These are phyloP conservation scores for Pseudofabraea citricarpa DNA, from an alignment of 2,329 filamentous ascomycete species.

Conservation along the genomic window DNA sequence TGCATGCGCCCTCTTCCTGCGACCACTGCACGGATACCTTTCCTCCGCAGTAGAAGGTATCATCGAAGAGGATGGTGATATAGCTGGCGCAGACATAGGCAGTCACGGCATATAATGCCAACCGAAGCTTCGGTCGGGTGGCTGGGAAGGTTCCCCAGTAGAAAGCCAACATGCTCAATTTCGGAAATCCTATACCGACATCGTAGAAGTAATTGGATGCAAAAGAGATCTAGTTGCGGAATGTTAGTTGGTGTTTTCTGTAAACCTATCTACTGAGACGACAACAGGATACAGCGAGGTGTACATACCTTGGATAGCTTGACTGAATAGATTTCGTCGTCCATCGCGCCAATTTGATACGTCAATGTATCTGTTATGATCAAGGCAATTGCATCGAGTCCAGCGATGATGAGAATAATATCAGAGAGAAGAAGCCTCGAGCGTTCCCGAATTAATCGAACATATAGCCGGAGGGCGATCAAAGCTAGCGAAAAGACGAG, in stretches of 20 bases:
- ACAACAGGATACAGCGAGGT: background rate
- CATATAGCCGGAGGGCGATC: background rate
- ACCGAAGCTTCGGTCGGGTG: background rate
- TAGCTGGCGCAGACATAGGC: background rate
- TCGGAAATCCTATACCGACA: slow-evolving; percentile 2
- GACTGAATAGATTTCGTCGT: slow-evolving; percentile 1
- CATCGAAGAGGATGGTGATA: slow-evolving; percentile 1
- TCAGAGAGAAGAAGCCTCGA: background rate
- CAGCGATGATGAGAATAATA: slow-evolving; percentile 1
- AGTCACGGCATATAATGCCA: background rate
- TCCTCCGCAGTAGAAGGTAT: slow-evolving; percentile 1
- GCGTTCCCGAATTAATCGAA: slow-evolving; percentile 1
- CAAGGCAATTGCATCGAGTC: background rate
- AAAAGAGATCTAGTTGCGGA: background rate
- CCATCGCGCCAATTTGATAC: slow-evolving; percentile 1
- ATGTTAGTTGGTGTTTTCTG: background rate
- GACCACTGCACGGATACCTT: slow-evolving; percentile 1
- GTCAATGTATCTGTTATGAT: slow-evolving; percentile 1
- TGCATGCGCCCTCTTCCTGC: background rate
- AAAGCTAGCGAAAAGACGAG: background rate
- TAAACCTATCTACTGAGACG: background rate
- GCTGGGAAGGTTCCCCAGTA: slow-evolving; percentile 2
- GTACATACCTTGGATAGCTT: background rate
- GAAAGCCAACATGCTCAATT: slow-evolving; percentile 2
- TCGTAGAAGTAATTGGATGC: slow-evolving; percentile 2